Conservation (phyloP, 73 alveolate genomes). For the Diophrys appendiculata region DNA sequence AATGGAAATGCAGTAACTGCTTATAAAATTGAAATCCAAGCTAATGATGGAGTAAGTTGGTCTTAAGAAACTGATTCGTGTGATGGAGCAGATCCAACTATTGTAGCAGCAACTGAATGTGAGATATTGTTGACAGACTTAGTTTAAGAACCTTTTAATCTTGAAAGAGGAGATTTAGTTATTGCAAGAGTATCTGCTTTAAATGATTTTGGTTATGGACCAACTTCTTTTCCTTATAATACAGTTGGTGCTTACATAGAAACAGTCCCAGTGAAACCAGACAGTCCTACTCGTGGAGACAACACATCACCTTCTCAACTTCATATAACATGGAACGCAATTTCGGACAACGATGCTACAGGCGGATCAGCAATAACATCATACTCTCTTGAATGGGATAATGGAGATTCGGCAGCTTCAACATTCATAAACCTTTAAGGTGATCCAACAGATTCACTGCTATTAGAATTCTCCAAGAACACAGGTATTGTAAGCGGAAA, state of each 20-base stretch:
- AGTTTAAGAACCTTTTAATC: constrained; percentile 24
- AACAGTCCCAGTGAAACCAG: constrained; percentile 48
- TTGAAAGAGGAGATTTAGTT: constrained; percentile 28
- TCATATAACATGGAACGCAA: constrained; percentile 2
- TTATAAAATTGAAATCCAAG: constrained; percentile 13
- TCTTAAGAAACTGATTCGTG: constrained; percentile 24
- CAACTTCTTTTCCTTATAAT: constrained; percentile 5
- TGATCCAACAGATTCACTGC: constrained; percentile 10
- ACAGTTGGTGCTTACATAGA: constrained; percentile 25
- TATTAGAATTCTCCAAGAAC: constrained; percentile 15
- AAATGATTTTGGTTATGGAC: constrained; percentile 33
- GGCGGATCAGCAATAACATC: constrained; percentile 71
- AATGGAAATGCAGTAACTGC: constrained; percentile 29
- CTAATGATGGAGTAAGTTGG: neutral
- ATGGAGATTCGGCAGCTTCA: constrained; percentile 39
- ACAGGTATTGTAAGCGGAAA: constrained; percentile 26
- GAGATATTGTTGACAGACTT: constrained; percentile 31
- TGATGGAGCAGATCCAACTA: constrained; percentile 13
- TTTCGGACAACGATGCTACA: constrained; percentile 18
- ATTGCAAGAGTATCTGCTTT: constrained; percentile 34
- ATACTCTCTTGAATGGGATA: constrained; percentile 60
- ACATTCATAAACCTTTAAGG: constrained; percentile 18
- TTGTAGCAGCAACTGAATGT: constrained; percentile 4
- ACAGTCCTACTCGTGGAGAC: constrained; percentile 40
- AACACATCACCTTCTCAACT: constrained; percentile 28